Base-by-base conservation (phyloP, 495 filamentous ascomycete species). In the Daldinia vernicosa region DNA sequence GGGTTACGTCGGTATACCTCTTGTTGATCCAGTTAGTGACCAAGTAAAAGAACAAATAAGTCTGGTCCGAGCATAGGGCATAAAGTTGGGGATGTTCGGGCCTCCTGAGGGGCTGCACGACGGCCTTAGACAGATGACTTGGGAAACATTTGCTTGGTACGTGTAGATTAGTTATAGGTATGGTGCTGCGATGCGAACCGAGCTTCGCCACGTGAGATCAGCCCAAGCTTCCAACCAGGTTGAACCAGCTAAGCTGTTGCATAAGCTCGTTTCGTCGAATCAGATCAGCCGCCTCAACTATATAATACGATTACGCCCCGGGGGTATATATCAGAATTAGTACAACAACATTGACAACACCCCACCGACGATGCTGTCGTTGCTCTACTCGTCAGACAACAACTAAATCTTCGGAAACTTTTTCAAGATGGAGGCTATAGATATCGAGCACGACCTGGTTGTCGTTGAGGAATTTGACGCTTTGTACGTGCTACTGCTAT, bases 381-480 rank as follows among this genome's bases (percentile, higher is more conserved):
- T 65, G 54, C 54, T 68, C 60, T 68, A 68, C 64, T 65, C 60
- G 70, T 68, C 60, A 19, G 40, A 64, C 60, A 67, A 65, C 56
- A 54, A 53, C 55, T 27, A 15, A 35, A 11, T 9, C 30, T 53
- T 9, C 53, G 37, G 27, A 52, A 68, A 60, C 63, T 35, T 32
- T 54, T 32, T 54, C 52, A 47, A 50, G 14, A 76, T 77, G 75
- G 75, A 77, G 57, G 75, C 76, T 43, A 76, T 70, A 63, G 65
- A 78, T 63, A 70, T 78, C 61, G 67, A 78, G 35, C 72, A 83
- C 60, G 78, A 76, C 59, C 67, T 84, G 45, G 77, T 84, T 26
- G 35, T 79, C 30, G 78, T 80, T 43, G 81, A 83, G 15, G 82
- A 84, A 69, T 84, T 84, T 51, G 83, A 84, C 71, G 81, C 81